Conservation (phyloP, 768 basidiomycete species). For the Panus rudis region DNA sequence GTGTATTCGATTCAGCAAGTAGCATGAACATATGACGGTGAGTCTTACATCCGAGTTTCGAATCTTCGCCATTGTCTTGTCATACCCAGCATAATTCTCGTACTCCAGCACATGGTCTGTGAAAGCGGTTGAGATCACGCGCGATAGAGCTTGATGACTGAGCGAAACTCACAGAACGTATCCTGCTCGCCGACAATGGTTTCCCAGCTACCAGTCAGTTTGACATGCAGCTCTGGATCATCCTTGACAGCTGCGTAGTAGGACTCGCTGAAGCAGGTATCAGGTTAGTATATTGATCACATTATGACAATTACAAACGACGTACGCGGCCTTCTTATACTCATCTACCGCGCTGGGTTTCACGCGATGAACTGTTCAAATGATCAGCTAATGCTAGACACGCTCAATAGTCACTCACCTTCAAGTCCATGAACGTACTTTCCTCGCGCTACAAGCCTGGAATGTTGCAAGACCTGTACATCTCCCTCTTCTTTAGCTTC, state of each 20-base stretch:
- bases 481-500: slow-evolving; percentile 84
- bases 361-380: slow-evolving; percentile 68
- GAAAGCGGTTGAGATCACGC: not conserved
- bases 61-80: slow-evolving; percentile 63
- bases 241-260: slow-evolving; percentile 80
- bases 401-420: slow-evolving; percentile 46
- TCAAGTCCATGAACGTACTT: slow-evolving; percentile 93
- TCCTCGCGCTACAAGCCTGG: slow-evolving; percentile 80
- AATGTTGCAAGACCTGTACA: slow-evolving; percentile 72
- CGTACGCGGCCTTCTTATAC: slow-evolving; percentile 87
- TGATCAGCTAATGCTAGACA: not conserved
- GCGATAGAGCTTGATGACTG: no score
- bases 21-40: not conserved
- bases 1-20: slow-evolving; percentile 2
- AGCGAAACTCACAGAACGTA: slow-evolving; percentile 52
- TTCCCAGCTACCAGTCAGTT: slow-evolving; percentile 94
- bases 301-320: slow-evolving; percentile 6
- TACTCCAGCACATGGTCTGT: slow-evolving; percentile 80
- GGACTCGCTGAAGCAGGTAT: slow-evolving; percentile 47
- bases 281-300: slow-evolving; percentile 5
- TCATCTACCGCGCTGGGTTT: slow-evolving; percentile 73
- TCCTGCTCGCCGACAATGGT: slow-evolving; percentile 86
- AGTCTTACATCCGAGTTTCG: slow-evolving; percentile 55
- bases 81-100: slow-evolving; percentile 87
- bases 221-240: slow-evolving; percentile 68